These are phyloP conservation scores for Gastrodia elata DNA, from an alignment of 106 monocot species.

Conservation along the genomic window DNA sequence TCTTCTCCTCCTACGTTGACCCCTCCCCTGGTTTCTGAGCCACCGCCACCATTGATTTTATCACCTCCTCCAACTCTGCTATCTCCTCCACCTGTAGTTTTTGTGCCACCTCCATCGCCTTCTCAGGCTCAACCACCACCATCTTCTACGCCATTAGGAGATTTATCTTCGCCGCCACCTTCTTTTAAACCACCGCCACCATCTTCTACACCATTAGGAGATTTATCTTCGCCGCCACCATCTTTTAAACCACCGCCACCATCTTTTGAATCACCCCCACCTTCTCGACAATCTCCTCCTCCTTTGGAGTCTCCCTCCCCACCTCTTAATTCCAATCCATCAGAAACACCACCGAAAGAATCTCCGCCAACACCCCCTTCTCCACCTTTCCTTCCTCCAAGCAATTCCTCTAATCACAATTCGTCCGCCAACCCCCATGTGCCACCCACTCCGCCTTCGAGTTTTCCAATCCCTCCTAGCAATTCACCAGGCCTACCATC, in stretches of 20 bases:
- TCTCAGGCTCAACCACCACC: slow-evolving; percentile 15
- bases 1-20: background rate
- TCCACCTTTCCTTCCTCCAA: slow-evolving; percentile 9
- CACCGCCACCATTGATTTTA: slow-evolving; percentile 13
- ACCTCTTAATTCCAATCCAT: slow-evolving; percentile 4
- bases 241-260: background rate
- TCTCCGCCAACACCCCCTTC: slow-evolving; percentile 4
- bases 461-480: background rate
- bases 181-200: background rate
- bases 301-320: slow-evolving; percentile 8
- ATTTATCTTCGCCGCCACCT: background rate
- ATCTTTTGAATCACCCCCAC: slow-evolving; percentile 9
- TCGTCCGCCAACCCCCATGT: slow-evolving; percentile 12
- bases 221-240: background rate
- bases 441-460: slow-evolving; percentile 6
- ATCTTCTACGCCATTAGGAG: background rate
- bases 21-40: slow-evolving; percentile 8
- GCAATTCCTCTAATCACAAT: background rate
- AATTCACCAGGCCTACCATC: slow-evolving; percentile 11
- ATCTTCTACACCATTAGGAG: background rate
- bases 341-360: slow-evolving; percentile 10
- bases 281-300: slow-evolving; percentile 1
- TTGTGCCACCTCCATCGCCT: slow-evolving; percentile 6
- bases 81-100: background rate
- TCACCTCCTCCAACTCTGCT: background rate